Evolutionary conservation across 345 rosid species (phyloP).

Genomic region (Anastatica hierochuntica): DNA sequence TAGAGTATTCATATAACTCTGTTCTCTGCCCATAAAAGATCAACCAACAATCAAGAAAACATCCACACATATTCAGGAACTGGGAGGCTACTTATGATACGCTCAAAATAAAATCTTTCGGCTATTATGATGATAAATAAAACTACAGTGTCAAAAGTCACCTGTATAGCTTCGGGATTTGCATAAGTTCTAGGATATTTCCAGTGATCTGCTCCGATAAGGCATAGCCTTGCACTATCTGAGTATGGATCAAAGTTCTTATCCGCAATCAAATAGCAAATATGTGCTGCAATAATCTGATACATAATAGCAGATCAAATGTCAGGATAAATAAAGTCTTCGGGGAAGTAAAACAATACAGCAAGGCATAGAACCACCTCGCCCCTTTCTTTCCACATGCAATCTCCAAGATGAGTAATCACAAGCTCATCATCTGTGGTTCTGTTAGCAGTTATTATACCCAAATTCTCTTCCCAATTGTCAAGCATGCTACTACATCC

Average conservation of each 20-base stretch:
- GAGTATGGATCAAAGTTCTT: constrained; percentile 60
- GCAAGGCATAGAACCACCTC: constrained; percentile 47
- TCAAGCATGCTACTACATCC: constrained; percentile 81
- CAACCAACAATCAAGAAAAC: constrained; percentile 12
- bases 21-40: constrained; percentile 68
- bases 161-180: constrained; percentile 78
- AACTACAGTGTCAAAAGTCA: constrained; percentile 5
- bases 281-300: constrained; percentile 64
- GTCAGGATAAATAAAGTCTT: constrained; percentile 11
- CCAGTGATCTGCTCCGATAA: constrained; percentile 73
- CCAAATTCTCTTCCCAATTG: constrained; percentile 97
- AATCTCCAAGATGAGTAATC: constrained; percentile 88
- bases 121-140: background rate
- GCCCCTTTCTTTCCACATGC: constrained; percentile 93
- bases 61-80: constrained; percentile 2
- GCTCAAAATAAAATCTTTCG: background rate
- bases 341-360: background rate
- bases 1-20: constrained; percentile 90
- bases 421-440: constrained; percentile 96
- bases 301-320: constrained; percentile 15
- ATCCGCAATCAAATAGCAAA: constrained; percentile 68
- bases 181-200: constrained; percentile 60
- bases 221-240: constrained; percentile 65
- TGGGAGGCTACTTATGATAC: background rate
- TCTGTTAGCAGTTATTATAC: constrained; percentile 93